Conservation (phyloP, 192 early-diverging fungal species). For the Backusella tuberculispora region DNA sequence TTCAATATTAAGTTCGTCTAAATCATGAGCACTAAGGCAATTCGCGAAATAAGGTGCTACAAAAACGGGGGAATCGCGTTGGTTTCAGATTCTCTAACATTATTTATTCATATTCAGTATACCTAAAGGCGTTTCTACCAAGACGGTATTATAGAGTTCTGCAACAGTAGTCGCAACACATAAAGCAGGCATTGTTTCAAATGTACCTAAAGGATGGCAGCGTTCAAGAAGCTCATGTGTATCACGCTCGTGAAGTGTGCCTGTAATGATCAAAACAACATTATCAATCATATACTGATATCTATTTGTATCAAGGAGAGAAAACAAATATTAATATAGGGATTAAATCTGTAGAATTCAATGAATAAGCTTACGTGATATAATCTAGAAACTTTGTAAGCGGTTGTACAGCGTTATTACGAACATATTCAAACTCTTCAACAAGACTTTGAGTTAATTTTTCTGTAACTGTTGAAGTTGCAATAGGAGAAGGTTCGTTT, state of each 20-base stretch:
- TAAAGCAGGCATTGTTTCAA: constrained; percentile 97
- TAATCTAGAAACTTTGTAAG: constrained; percentile 94
- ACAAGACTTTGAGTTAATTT: constrained; percentile 90
- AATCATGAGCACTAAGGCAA: constrained; percentile 93
- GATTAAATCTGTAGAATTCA: too few relatives aligned
- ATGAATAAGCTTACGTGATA: constrained; percentile 79
- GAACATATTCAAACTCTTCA: constrained; percentile 91
- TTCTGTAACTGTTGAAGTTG: constrained; percentile 90
- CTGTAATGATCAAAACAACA: constrained; percentile 96
- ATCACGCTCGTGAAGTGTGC: constrained; percentile 97
- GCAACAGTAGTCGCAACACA: constrained; percentile 96
- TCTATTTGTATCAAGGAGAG: too few relatives aligned
- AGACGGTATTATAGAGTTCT: constrained; percentile 94
- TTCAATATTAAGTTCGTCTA: constrained; percentile 99
- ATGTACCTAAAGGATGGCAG: constrained; percentile 97
- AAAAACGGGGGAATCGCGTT: background rate
- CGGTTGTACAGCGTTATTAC: constrained; percentile 81
- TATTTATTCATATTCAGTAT: constrained; percentile 13
- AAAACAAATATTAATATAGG: too few relatives aligned
- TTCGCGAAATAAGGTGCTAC: constrained; percentile 95
- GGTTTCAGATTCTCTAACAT: too few relatives aligned
- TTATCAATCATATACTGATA: constrained; percentile 99
- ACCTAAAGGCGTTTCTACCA: constrained; percentile 96
- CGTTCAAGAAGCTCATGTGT: constrained; percentile 95
- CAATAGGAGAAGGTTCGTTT: constrained; percentile 94